Base-by-base conservation (phyloP, 73 alveolate genomes). In the Halteria grandinella region DNA sequence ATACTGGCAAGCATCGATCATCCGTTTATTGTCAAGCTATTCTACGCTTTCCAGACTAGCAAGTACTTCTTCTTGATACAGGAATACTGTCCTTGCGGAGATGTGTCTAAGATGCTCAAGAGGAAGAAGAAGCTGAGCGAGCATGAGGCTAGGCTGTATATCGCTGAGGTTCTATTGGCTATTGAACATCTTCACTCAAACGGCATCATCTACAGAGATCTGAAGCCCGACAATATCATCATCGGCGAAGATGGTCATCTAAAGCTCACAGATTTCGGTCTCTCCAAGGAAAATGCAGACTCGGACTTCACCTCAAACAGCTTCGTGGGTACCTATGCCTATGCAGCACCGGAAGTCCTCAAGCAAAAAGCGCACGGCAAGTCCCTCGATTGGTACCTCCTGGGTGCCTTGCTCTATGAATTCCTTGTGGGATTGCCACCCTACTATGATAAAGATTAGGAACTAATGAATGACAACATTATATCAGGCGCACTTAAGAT, bases 271-370 rank as follows among this genome's bases (percentile, higher is more conserved):
- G 99, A 95, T 74, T 95, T 95, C 80, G 97, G 95, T 17, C 92
- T 91, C 15, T 85, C 94, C 21, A 91, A 89, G 25, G 96, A 86
- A 55, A 91, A 84, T 21, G 83, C 73, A 23, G 79, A 49, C n/a
- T 43, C 49, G 17, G 75, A 89, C 75, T 79, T 64, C 69, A 54
- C 50, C 21, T 95, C 99, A 0, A 79, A 87, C 75, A 75, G 93
- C 41, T 90, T 90, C 55, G 89, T 95, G 62, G 99, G 99, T 0
- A 69, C 97, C 10, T 86, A 90, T 51, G 97, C 98, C 44, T 95
- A 95, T 83, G 78, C 90, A 39, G 96, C 99, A 10, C 99, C 99
- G 32, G 99, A 95, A 76, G 79, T 95, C 75, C 52, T 95, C 8
- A 53, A 75, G 43, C 85, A 91, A 60, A 52, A 75, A 31, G 97